phyloP scores from a whole-genome alignment of 495 filamentous ascomycete genomes.

The Penicillium arizonense region DNA sequence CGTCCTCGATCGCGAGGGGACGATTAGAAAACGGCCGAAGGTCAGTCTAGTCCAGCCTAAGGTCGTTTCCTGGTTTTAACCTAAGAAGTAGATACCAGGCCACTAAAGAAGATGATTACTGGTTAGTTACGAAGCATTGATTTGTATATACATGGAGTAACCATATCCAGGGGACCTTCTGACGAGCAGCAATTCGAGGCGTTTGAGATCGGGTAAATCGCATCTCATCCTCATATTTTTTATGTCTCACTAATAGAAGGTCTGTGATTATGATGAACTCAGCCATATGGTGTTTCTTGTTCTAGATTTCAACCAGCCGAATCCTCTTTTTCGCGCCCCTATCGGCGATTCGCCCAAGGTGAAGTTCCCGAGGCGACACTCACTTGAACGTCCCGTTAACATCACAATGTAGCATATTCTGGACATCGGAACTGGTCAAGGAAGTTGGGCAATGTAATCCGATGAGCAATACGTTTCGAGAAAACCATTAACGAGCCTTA shows the following conservation, averaged over 20 bases:
- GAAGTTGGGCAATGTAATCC: neutral
- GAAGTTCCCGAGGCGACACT: neutral
- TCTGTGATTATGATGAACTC: neutral
- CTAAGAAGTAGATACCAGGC: slow-evolving; percentile 13
- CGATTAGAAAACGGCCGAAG: slow-evolving; percentile 19
- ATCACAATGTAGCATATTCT: slow-evolving; percentile 18
- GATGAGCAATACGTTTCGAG: neutral
- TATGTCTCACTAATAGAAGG: neutral
- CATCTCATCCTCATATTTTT: neutral
- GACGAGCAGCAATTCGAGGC: slow-evolving; percentile 17
- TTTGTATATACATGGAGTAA: neutral
- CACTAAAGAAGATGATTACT: slow-evolving; percentile 21
- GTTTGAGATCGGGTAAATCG: slow-evolving; percentile 14
- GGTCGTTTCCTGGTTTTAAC: neutral
- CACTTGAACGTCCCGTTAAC: neutral
- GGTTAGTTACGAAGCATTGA: slow-evolving; percentile 8
- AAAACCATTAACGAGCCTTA: neutral
- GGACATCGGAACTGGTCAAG: slow-evolving; percentile 15
- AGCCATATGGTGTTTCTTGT: slow-evolving; percentile 20
- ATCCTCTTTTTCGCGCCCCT: neutral
- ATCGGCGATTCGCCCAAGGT: slow-evolving; percentile 18
- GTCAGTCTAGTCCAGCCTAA: slow-evolving; percentile 2
- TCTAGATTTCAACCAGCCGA: slow-evolving; percentile 12
- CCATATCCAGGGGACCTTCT: slow-evolving; percentile 8
- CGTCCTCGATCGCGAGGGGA: slow-evolving; percentile 14